These are phyloP conservation scores for Pseudogymnoascus sp. DNA, from an alignment of 2,329 filamentous ascomycete species.

Conservation along the genomic window DNA sequence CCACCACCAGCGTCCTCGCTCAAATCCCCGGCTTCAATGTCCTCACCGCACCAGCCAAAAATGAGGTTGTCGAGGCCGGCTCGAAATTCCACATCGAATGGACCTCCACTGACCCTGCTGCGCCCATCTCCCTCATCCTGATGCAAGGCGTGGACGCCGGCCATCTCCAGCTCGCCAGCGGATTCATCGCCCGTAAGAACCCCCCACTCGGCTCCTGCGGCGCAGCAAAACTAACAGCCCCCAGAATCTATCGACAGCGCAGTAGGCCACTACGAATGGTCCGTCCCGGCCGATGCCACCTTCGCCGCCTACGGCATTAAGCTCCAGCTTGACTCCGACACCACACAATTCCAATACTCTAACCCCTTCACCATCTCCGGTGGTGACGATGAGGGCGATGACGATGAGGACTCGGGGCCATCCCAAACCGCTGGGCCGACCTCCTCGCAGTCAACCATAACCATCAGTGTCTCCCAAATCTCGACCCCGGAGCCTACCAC, in stretches of 20 bases:
- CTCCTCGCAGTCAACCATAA: too few species aligned
- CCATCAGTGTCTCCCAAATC: not conserved
- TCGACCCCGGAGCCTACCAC: too few species aligned
- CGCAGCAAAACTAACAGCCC: slow-evolving; percentile 11
- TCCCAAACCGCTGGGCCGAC: too few species aligned
- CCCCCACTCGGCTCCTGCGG: not conserved
- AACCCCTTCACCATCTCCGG: slow-evolving; percentile 41
- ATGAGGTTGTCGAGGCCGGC: slow-evolving; percentile 41
- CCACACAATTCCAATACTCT: slow-evolving; percentile 50
- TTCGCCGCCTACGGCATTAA: slow-evolving; percentile 48
- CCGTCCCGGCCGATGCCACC: slow-evolving; percentile 36
- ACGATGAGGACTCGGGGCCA: not conserved
- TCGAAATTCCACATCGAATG: slow-evolving; percentile 43
- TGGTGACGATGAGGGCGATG: not conserved
- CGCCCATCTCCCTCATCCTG: slow-evolving; percentile 47
- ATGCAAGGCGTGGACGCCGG: slow-evolving; percentile 36
- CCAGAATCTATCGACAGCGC: slow-evolving; percentile 41
- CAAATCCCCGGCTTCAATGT: slow-evolving; percentile 49
- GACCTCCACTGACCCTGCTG: slow-evolving; percentile 31
- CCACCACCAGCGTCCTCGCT: slow-evolving; percentile 41
- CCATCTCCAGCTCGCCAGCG: slow-evolving; percentile 31
- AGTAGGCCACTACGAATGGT: slow-evolving; percentile 41
- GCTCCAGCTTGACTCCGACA: slow-evolving; percentile 42
- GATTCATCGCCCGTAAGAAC: slow-evolving; percentile 44
- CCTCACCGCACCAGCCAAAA: slow-evolving; percentile 39